These are phyloP conservation scores for Podila horticola DNA, from an alignment of 192 early-diverging fungal species.

Conservation along the genomic window DNA sequence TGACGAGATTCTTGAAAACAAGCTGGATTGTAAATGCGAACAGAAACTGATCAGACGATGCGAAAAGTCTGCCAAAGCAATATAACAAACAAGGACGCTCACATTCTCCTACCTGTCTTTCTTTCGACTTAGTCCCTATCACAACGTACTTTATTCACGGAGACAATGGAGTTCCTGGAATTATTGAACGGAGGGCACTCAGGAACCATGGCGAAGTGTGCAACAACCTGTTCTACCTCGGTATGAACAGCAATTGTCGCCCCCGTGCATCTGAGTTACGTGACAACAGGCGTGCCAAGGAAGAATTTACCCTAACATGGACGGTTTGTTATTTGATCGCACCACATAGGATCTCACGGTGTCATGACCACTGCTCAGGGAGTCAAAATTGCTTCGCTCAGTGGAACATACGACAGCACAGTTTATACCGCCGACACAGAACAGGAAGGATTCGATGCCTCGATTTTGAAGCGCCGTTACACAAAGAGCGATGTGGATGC, in stretches of 20 bases:
- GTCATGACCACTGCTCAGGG: slow-evolving; percentile 67
- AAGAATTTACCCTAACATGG: background rate
- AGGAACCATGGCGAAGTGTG: slow-evolving; percentile 77
- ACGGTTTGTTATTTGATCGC: background rate
- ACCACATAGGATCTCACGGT: slow-evolving; percentile 51
- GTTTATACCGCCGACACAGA: slow-evolving; percentile 30
- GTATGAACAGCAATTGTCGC: slow-evolving; percentile 31
- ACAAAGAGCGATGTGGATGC: slow-evolving; percentile 40
- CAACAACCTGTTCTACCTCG: slow-evolving; percentile 78
- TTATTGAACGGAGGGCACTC: slow-evolving; percentile 61
- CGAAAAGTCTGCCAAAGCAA: background rate
- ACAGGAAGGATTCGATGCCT: slow-evolving; percentile 19
- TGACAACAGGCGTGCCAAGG: background rate
- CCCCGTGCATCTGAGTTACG: no score
- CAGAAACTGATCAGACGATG: background rate
- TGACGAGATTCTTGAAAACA: slow-evolving; percentile 63
- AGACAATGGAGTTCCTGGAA: slow-evolving; percentile 65
- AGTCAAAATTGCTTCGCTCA: slow-evolving; percentile 70
- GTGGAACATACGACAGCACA: slow-evolving; percentile 53
- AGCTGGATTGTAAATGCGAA: slow-evolving; percentile 52
- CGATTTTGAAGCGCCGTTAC: slow-evolving; percentile 28
- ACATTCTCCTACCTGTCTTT: background rate
- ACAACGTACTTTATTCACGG: slow-evolving; percentile 83
- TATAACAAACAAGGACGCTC: background rate
- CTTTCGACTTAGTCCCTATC: slow-evolving; percentile 63